Percentiles rank a stretch among this genome's conserved stretches.
Conservation (phyloP, 2,329 filamentous ascomycete species). For the Fusarium vanettenii region DNA sequence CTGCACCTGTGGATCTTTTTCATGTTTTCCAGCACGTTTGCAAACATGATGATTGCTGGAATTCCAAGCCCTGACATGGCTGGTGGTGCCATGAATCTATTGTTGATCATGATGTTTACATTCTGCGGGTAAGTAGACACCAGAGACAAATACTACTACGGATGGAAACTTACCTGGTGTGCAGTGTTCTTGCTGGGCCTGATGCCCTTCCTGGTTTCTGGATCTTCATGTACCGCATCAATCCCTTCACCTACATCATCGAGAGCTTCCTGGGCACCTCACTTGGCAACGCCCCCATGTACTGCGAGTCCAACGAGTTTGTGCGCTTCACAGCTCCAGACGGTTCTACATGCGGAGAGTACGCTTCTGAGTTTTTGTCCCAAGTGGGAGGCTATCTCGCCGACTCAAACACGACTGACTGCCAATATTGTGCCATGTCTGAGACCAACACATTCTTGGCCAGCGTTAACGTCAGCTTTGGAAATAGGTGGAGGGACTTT, state of each 20-base stretch:
- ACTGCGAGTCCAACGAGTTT: neutral
- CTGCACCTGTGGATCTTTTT: neutral
- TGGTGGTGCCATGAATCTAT: constrained; percentile 71
- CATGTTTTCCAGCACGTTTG: constrained; percentile 30
- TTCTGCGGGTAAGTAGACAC: neutral
- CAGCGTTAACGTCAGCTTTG: neutral
- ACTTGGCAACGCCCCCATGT: neutral
- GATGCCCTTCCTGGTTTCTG: neutral
- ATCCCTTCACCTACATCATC: neutral
- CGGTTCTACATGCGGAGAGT: neutral
- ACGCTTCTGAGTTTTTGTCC: neutral
- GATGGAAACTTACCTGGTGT: neutral
- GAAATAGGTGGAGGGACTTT: neutral
- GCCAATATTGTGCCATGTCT: neutral
- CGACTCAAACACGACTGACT: neutral
- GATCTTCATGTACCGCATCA: neutral
- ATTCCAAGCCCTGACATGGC: constrained; percentile 72
- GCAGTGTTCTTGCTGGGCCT: constrained; percentile 24
- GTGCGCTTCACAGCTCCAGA: neutral
- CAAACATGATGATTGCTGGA: constrained; percentile 51
- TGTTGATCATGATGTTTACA: constrained; percentile 37
- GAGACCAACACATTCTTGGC: neutral
- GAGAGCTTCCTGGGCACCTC: neutral
- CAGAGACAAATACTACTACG: neutral
- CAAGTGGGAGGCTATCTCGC: neutral